Evolutionary conservation across 75 land plant species (phyloP), one percentile per base, ranked within the genome.

Genomic region (Selaginella tamariscina): DNA sequence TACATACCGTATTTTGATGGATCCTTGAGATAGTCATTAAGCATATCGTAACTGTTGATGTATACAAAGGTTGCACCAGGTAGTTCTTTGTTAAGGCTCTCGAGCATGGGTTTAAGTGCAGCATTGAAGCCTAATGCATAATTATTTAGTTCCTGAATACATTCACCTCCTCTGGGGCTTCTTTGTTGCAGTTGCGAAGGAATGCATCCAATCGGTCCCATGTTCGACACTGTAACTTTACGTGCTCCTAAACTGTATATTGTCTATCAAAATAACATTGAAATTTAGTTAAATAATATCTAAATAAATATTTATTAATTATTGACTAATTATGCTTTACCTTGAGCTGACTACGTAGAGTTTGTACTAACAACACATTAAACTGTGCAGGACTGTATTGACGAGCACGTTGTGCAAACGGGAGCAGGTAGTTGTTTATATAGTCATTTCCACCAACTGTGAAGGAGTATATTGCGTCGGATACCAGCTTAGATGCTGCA

Each of bases 191-290:
- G 77, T 11, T 82, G 77, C 77, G 79, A 85, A 0, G 97, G 97
- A 56, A 83, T 82, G 74, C 98, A 94, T 0, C 87, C 96, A 66
- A 94, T 66, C 11, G 85, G 70, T 20, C 98, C 98, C 44, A 94
- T 32, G 2, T 80, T 72, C 0, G 85, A 73, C 0, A 94, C 31
- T 8, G 78, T 73, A 44, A 94, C 75, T 63, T 78, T 86, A 57
- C 96, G 65, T 0, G 88, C 98, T n/a, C 98, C 98, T 33, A 94
- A 67, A 30, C 78, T 79, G 80, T 94, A 89, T 9, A 94, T 15
- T 39, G 49, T 39, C 49, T 39, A 15, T 39, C 5, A 39, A 39
- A n/a, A n/a, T n/a, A n/a, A n/a, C n/a, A n/a, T n/a, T n/a, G n/a
- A n/a, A n/a, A n/a, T n/a, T n/a, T n/a, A n/a, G n/a, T n/a, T n/a